phyloP scores from a whole-genome alignment of 768 basidiomycete genomes.

The Artomyces pyxidatus region DNA sequence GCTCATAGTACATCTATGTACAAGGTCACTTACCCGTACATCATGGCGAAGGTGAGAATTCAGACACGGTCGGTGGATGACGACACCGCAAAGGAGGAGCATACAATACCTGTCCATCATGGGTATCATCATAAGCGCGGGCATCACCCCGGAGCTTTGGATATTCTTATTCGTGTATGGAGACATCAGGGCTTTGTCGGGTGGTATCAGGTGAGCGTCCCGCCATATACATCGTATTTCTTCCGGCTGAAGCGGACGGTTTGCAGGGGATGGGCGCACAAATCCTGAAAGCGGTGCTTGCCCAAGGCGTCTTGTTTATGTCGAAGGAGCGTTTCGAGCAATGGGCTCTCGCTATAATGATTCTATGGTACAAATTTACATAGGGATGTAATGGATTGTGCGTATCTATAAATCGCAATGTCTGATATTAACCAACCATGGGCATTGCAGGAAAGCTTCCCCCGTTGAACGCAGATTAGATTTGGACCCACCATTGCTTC shows the following conservation, averaged over 20 bases:
- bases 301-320: slow-evolving; percentile 93
- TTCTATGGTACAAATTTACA: slow-evolving; percentile 25
- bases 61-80: slow-evolving; percentile 69
- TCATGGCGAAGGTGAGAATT: slow-evolving; percentile 94
- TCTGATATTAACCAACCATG: no score
- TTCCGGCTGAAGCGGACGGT: background rate
- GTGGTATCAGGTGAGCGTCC: slow-evolving; percentile 80
- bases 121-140: slow-evolving; percentile 35
- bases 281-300: slow-evolving; percentile 90
- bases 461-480: no score
- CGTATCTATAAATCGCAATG: no score
- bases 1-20: background rate
- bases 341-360: slow-evolving; percentile 70
- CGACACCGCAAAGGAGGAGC: slow-evolving; percentile 37
- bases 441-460: no score
- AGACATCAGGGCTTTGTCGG: slow-evolving; percentile 76
- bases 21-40: slow-evolving; percentile 91
- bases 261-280: slow-evolving; percentile 91
- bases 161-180: slow-evolving; percentile 65
- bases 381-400: no score
- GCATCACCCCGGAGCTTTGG: slow-evolving; percentile 66
- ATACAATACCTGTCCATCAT: slow-evolving; percentile 29
- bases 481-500: no score
- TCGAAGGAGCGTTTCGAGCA: slow-evolving; percentile 96
- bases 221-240: background rate